phyloP scores from a whole-genome alignment of 768 basidiomycete species.

The Suillus bovinus region DNA sequence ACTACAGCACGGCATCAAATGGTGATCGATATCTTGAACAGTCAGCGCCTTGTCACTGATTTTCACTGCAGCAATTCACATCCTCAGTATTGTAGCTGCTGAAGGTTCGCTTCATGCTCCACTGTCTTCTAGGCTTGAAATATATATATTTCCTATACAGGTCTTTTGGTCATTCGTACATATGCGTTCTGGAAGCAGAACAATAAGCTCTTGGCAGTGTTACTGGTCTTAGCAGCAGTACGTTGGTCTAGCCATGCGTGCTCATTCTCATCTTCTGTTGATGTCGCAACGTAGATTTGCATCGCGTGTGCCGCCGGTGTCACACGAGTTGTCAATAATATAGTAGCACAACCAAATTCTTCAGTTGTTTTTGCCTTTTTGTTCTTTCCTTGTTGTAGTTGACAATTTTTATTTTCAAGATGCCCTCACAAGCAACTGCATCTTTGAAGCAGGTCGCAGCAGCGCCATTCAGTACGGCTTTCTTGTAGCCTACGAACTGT shows the following conservation, averaged over 20 bases:
- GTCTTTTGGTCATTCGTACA: not conserved
- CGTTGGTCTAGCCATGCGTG: not conserved
- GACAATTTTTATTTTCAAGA: not conserved
- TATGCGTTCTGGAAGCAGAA: constrained; percentile 2
- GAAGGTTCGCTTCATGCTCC: not conserved
- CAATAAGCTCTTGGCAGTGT: constrained; percentile 1
- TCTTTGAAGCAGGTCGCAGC: not conserved
- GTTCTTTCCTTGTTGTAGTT: not conserved
- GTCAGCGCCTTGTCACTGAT: not conserved
- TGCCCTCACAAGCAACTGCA: not conserved
- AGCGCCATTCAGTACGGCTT: too few species aligned
- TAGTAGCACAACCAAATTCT: too few species aligned
- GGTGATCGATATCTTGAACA: not conserved
- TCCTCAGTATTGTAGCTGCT: constrained; percentile 6
- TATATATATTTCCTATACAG: not conserved
- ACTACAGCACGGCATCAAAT: not conserved
- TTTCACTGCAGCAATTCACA: not conserved
- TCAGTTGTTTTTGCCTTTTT: not conserved
- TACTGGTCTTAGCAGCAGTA: constrained; percentile 4
- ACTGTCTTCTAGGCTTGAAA: not conserved
- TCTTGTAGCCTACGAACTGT: not conserved
- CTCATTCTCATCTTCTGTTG: not conserved
- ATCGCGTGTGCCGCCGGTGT: not conserved
- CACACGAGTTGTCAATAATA: not conserved
- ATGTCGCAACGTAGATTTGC: not conserved